Base-by-base conservation (phyloP, 176 grass and related monocot genomes). In the Bolboschoenus planiculmis region DNA sequence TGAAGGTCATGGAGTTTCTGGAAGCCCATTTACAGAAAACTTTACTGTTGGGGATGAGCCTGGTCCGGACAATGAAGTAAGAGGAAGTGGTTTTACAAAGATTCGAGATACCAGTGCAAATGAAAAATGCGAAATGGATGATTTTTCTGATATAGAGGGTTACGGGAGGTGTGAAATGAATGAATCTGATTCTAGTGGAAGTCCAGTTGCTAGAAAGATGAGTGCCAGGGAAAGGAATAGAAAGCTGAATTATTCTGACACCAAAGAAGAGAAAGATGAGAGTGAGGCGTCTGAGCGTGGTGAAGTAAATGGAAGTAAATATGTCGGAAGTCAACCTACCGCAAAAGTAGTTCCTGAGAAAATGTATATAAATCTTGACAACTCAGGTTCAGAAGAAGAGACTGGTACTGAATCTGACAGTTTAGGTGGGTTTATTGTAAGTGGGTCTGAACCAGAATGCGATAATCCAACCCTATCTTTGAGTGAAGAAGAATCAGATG, bases 381-480 rank as follows among this genome's bases (percentile, higher is more conserved):
- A 56, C n/a, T 82, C 31, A 4, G 66, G 62, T 24, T 39, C 18
- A 54, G 81, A 92, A 86, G 62, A 85, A 59, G 81, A 84, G 8
- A 81, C 58, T 54, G 78, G 48, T 83, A 79, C 14, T 36, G 14
- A 65, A 65, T 33, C 13, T 65, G 39, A 85, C 63, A 86, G 85
- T 85, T 80, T 87, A 43, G 74, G 50, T 58, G 86, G 85, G 4
- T 97, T 97, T 82, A 94, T 89, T 33, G 88, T 94, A 71, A 81
- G 70, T 77, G 90, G 82, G 78, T 59, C 47, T 39, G 66, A 67
- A 78, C 35, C 27, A 27, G 79, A 86, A 56, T 40, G 4, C 20
- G 53, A 34, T 20, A 20, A 15, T 79, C 9, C 8, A 79, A 36
- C n/a, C 0, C 13, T 13, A 34, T 16, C 47, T 33, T 33, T 20